Base-by-base conservation (phyloP, 1,284 basidiomycete species). In the Athelia sp. region DNA sequence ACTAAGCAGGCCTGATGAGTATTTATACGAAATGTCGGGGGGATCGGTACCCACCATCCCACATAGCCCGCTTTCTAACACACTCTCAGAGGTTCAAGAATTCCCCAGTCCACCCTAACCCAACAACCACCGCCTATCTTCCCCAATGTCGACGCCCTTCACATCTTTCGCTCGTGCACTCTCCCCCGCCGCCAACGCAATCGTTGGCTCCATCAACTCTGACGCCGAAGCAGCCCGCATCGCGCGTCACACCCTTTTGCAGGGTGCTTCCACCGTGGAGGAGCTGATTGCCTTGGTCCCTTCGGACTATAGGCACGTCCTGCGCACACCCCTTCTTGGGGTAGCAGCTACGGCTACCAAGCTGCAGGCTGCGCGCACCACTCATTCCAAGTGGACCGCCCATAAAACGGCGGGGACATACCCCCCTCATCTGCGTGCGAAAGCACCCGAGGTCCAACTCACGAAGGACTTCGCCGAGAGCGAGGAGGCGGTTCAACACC, bases 271-370 rank as follows among this genome's bases (percentile, higher is more conserved):
- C 18, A 26, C 50, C 31, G 47, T 48, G 15, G 50, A 51, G 8
- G 50, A 48, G 4, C 17, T 51, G 10, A 43, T 51, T 15, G 34
- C 46, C 36, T 48, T 51, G 46, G 24, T 51, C 50, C 46, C 47
- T 32, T 21, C 11, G n/a, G 32, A 34, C 21, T 51, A 48, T 51
- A 24, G 46, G 15, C n/a, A 40, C 24, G 40, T 51, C 17, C 50
- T 51, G 2, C 17, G 21, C 19, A 46, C 31, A 2, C 46, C 50
- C 21, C 38, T 51, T 17, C 21, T 43, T 4, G 46, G 19, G 22
- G 29, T 51, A 4, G 47, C 36, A 9, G 1, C 3, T 31, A 31
- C n/a, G 19, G 19, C 46, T 21, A 24, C 21, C 21, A 51, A 48
- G 23, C 40, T 51, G 11, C 10, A 4, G 15, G 2, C 11, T 9